Evolutionary conservation across 2,329 filamentous ascomycete genomes (phyloP), one percentile per base, ranked within the genome.

Genomic region (Hirsutella rhossiliensis): DNA sequence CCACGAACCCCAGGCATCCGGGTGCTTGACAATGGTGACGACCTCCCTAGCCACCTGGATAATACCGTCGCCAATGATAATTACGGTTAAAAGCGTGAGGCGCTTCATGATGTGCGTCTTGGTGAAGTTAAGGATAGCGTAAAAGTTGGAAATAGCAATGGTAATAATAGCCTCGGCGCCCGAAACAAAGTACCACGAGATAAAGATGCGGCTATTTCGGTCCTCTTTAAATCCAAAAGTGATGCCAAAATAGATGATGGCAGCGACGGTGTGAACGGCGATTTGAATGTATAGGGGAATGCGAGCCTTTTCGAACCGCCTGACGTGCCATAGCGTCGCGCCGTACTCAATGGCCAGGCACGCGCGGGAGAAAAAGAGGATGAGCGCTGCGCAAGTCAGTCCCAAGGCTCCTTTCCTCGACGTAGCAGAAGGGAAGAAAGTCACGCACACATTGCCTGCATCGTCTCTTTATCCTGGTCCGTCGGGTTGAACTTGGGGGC

Each of bases 31-130:
- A 9, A 72, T 62, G 1, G 66, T 71, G 36, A 71, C 73, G 17
- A 82, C 73, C 32, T 65, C 65, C 44, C 64, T 61, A 1, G 62
- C 61, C 7, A 82, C 63, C n/a, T 75, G 71, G 36, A 82, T 78
- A 15, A 80, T 74, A 41, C 78, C 78, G 53, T 83, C 79, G 13
- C 80, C 79, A 46, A 83, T 71, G 45, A 84, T 77, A 47, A 83
- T 80, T 40, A 82, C 65, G 0, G 78, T 83, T 44, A 83, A 63
- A 3, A 82, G 64, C 12, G 71, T 73, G 69, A 83, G 73, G 11
- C 80, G 70, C 53, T 79, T 75, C 53, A 78, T 76, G 43, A 83
- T 57, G 54, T 82, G 76, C 0, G 76, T 82, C 44, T 73, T 66
- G 46, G 76, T 71, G 54, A 83, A 79, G 43, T 74, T 76, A 37